Percentiles rank a stretch among this genome's conserved stretches.
phyloP scores from a whole-genome alignment of 495 filamentous ascomycete genomes.

The Hapsidospora chrysogenum region DNA sequence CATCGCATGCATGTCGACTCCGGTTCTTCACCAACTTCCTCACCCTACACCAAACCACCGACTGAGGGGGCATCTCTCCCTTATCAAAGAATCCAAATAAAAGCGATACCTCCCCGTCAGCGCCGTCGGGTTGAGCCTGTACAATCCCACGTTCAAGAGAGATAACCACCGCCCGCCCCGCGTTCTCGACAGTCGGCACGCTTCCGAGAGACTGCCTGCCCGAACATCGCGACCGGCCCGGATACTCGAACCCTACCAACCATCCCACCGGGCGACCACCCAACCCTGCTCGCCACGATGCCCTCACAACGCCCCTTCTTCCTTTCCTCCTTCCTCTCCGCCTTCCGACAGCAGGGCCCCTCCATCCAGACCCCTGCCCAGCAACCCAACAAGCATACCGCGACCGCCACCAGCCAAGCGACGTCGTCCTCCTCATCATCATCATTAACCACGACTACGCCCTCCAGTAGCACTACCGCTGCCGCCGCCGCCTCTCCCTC shows the following conservation, averaged over 20 bases:
- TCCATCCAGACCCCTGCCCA: constrained; percentile 14
- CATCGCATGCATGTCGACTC: not conserved
- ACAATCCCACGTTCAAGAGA: not conserved
- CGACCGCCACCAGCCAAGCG: constrained; percentile 4
- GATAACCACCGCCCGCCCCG: too few relatives aligned
- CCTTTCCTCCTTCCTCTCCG: constrained; percentile 70
- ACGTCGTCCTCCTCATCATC: constrained; percentile 22
- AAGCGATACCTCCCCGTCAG: too few relatives aligned
- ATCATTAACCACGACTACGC: constrained; percentile 3
- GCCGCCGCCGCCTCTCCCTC: constrained; percentile 13
- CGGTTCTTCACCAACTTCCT: not conserved
- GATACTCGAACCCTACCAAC: too few relatives aligned
- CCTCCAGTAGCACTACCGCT: constrained; percentile 7
- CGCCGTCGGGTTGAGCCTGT: not conserved
- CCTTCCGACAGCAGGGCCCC: constrained; percentile 43
- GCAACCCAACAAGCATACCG: constrained; percentile 26
- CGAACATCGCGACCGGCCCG: too few relatives aligned
- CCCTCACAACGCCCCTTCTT: constrained; percentile 67
- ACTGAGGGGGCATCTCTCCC: not conserved
- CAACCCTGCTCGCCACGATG: constrained; percentile 29
- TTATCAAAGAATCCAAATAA: not conserved
- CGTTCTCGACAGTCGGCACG: too few relatives aligned
- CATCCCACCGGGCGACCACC: too few relatives aligned
- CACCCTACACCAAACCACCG: not conserved
- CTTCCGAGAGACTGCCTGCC: too few relatives aligned